Evolutionary conservation across 129 eudicot genomes (phyloP).

Genomic region (Flaveria linearis): DNA sequence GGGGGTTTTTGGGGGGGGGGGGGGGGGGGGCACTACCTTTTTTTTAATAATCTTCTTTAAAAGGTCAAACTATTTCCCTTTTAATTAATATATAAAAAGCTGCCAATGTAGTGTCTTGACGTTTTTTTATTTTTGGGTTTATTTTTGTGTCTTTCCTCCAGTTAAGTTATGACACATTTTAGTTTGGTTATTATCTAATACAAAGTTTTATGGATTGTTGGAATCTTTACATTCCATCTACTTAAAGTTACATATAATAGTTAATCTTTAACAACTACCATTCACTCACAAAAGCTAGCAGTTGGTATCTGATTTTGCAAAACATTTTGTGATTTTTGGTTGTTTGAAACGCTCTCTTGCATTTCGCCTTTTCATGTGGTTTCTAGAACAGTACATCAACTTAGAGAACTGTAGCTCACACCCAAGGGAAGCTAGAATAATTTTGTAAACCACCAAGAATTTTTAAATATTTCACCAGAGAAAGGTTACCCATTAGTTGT

Average conservation of each 20-base stretch:
- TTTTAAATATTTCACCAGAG: neutral
- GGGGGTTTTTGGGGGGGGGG: too few relatives aligned
- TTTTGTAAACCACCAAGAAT: neutral
- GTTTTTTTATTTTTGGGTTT: neutral
- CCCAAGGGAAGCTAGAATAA: neutral
- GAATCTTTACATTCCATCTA: neutral
- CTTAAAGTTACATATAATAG: neutral
- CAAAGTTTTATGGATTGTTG: neutral
- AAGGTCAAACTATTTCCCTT: neutral
- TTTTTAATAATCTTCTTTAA: neutral
- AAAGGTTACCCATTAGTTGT: constrained; percentile 8
- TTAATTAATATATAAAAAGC: neutral
- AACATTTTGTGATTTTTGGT: constrained; percentile 2
- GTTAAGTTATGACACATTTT: neutral
- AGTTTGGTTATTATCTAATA: constrained; percentile 8
- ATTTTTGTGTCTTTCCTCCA: too few relatives aligned
- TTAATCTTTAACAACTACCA: neutral
- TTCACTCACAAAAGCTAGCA: neutral
- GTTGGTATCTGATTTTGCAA: neutral
- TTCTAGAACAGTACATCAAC: neutral
- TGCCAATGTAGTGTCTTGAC: constrained; percentile 12
- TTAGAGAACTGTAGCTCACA: neutral
- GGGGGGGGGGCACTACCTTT: neutral
- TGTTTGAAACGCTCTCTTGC: neutral
- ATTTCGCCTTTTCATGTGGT: constrained; percentile 1